phyloP scores from a whole-genome alignment of 192 early-diverging fungal species.

The Phycomyces nitens region DNA sequence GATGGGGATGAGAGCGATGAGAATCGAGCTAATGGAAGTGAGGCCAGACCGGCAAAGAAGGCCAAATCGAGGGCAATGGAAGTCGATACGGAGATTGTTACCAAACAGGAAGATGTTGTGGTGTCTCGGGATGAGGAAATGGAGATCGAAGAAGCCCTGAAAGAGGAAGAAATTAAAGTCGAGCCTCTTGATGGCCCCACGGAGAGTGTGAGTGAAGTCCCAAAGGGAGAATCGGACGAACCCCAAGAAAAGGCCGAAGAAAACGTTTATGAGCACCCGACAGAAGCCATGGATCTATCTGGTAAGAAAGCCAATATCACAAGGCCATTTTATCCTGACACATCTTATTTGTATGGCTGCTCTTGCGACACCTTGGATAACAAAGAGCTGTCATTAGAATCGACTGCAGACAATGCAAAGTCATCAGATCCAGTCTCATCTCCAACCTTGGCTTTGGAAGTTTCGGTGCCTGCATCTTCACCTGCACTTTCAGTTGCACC shows the following conservation, averaged over 20 bases:
- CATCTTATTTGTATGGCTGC: neutral
- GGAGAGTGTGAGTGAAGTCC: neutral
- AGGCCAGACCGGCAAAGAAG: neutral
- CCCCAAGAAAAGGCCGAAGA: neutral
- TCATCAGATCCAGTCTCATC: neutral
- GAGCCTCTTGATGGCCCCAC: neutral
- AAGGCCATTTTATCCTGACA: neutral
- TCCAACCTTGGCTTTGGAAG: neutral
- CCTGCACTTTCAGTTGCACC: neutral
- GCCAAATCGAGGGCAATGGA: neutral
- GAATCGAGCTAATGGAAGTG: constrained; percentile 7
- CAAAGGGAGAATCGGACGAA: neutral
- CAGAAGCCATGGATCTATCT: constrained; percentile 1
- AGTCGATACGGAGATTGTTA: neutral
- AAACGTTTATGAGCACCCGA: neutral
- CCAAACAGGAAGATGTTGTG: neutral
- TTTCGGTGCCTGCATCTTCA: neutral
- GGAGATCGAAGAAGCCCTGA: constrained; percentile 17
- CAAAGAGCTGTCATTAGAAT: neutral
- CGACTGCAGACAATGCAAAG: neutral
- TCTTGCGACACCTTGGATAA: neutral
- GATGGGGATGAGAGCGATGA: constrained; percentile 13
- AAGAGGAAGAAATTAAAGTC: constrained; percentile 11
- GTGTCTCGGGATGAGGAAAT: constrained; percentile 32
- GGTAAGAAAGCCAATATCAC: constrained; percentile 5